phyloP scores from a whole-genome alignment of 2,329 filamentous ascomycete genomes.

The Diaporthe citriasiana region DNA sequence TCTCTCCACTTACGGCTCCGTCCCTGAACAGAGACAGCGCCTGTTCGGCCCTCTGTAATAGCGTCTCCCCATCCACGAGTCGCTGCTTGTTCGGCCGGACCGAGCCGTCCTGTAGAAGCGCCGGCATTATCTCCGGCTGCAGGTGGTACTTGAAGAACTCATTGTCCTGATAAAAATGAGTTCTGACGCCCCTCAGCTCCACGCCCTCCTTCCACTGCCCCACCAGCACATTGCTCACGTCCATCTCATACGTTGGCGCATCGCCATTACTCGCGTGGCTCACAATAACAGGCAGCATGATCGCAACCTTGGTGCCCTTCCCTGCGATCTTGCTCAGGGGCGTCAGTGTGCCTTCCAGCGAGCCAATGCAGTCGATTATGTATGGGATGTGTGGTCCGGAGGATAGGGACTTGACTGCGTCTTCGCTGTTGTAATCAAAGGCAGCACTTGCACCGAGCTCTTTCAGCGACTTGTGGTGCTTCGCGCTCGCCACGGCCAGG shows the following conservation, averaged over 20 bases:
- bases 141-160: constrained; percentile 67
- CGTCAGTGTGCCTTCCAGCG: constrained; percentile 59
- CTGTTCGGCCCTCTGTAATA: constrained; percentile 54
- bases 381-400: constrained; percentile 54
- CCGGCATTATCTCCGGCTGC: constrained; percentile 68
- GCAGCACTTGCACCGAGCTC: constrained; percentile 59
- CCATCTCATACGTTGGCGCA: constrained; percentile 68
- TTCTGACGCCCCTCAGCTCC: constrained; percentile 66
- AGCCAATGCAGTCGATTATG: constrained; percentile 70
- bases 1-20: constrained; percentile 48
- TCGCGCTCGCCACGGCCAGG: constrained; percentile 61
- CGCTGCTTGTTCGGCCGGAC: constrained; percentile 59
- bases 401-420: constrained; percentile 47
- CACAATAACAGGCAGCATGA: constrained; percentile 72
- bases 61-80: constrained; percentile 58
- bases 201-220: constrained; percentile 67
- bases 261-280: constrained; percentile 62
- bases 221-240: constrained; percentile 56
- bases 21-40: constrained; percentile 47
- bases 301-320: constrained; percentile 64
- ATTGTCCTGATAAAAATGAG: constrained; percentile 69
- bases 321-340: constrained; percentile 66
- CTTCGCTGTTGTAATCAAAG: constrained; percentile 62
- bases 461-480: constrained; percentile 60
- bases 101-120: constrained; percentile 56